Evolutionary conservation across 176 grass and related monocot species (phyloP).

Genomic region (Oryza nivara): DNA sequence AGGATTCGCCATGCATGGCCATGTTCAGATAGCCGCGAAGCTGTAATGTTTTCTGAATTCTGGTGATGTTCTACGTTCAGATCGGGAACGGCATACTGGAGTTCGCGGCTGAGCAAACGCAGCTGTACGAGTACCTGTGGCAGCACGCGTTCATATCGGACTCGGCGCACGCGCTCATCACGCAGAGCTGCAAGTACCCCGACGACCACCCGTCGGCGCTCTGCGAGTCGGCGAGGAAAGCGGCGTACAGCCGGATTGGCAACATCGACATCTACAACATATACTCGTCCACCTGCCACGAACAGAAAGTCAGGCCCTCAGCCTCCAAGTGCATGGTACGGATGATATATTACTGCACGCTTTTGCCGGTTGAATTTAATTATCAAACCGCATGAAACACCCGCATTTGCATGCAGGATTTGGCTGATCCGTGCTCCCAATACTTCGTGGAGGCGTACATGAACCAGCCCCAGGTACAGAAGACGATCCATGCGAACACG

Average conservation of each 20-base stretch:
- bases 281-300: slow-evolving; percentile 40
- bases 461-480: slow-evolving; percentile 47
- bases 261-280: slow-evolving; percentile 55
- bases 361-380: too few species aligned
- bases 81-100: slow-evolving; percentile 56
- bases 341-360: too few species aligned
- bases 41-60: not conserved
- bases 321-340: slow-evolving; percentile 46
- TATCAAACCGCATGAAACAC: not conserved
- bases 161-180: slow-evolving; percentile 42
- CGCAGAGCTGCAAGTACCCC: slow-evolving; percentile 27
- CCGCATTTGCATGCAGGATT: not conserved
- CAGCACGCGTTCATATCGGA: slow-evolving; percentile 58
- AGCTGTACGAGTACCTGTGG: slow-evolving; percentile 60
- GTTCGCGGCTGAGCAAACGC: slow-evolving; percentile 30
- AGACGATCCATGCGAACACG: slow-evolving; percentile 34
- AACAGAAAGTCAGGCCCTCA: slow-evolving; percentile 23
- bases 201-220: slow-evolving; percentile 41
- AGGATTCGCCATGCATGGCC: not conserved
- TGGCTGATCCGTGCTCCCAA: slow-evolving; percentile 43
- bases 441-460: slow-evolving; percentile 50
- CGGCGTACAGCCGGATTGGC: slow-evolving; percentile 39
- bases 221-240: slow-evolving; percentile 35
- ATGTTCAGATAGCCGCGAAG: not conserved
- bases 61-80: not conserved